phyloP scores from a whole-genome alignment of 2,329 filamentous ascomycete genomes.

The Hypoxylon sp. region DNA sequence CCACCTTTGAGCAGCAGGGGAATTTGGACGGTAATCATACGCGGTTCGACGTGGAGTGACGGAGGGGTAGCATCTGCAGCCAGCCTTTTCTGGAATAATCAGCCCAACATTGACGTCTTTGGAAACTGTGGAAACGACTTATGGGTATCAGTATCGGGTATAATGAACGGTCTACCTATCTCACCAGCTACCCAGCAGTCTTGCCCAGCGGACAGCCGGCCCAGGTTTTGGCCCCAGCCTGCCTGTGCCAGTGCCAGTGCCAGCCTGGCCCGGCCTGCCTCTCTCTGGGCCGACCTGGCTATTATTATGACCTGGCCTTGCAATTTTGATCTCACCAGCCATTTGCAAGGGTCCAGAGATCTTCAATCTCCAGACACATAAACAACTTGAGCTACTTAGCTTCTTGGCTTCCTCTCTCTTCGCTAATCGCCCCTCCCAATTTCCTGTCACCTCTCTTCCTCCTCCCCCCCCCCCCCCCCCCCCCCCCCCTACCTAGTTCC shows the following conservation, averaged over 20 bases:
- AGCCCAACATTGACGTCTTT: slow-evolving; percentile 39
- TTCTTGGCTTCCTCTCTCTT: slow-evolving; percentile 19
- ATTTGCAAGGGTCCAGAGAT: slow-evolving; percentile 35
- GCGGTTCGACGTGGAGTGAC: slow-evolving; percentile 38
- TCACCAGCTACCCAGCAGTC: too few species aligned
- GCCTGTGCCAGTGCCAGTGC: too few species aligned
- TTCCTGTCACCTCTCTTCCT: slow-evolving; percentile 31
- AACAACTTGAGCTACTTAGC: slow-evolving; percentile 27
- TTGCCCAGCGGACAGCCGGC: too few species aligned
- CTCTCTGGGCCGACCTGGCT: too few species aligned
- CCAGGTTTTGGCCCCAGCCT: slow-evolving; percentile 24
- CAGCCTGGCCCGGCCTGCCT: too few species aligned
- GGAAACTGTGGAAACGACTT: slow-evolving; percentile 33
- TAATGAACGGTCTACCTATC: too few species aligned
- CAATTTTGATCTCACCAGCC: slow-evolving; percentile 32
- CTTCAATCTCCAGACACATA: slow-evolving; percentile 30
- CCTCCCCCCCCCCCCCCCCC: too few species aligned
- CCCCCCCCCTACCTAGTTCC: too few species aligned
- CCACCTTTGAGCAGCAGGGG: slow-evolving; percentile 33
- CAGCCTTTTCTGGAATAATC: slow-evolving; percentile 36
- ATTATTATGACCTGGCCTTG: slow-evolving; percentile 32
- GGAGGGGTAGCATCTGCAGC: slow-evolving; percentile 40
- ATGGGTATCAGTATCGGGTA: slow-evolving; percentile 17
- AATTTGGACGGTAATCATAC: slow-evolving; percentile 37
- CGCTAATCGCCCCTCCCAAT: slow-evolving; percentile 35